Evolutionary conservation across 2,329 filamentous ascomycete species (phyloP).

Genomic region (Paecilomyces sp.): DNA sequence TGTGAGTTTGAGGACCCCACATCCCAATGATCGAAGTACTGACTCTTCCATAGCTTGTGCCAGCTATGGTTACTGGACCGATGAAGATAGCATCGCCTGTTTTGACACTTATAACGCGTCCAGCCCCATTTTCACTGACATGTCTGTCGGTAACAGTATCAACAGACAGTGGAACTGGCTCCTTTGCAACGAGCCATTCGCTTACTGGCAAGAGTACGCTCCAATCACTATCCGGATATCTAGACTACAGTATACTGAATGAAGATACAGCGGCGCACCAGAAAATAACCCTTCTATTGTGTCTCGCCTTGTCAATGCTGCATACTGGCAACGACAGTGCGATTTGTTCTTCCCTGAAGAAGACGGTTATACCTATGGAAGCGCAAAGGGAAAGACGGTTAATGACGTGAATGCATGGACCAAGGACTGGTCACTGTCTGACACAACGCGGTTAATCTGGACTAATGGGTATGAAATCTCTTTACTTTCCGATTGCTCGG

Average conservation of each 20-base stretch:
- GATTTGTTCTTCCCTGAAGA: constrained; percentile 48
- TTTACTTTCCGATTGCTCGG: not conserved
- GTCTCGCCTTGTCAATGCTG: constrained; percentile 43
- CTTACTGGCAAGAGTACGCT: constrained; percentile 48
- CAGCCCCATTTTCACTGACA: constrained; percentile 46
- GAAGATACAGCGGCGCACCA: constrained; percentile 44
- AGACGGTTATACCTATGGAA: constrained; percentile 44
- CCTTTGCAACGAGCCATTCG: constrained; percentile 57
- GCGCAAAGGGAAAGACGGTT: constrained; percentile 42
- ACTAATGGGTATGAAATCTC: constrained; percentile 42
- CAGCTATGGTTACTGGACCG: constrained; percentile 43
- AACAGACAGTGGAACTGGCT: constrained; percentile 56
- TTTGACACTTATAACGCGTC: constrained; percentile 47
- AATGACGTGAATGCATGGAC: constrained; percentile 47
- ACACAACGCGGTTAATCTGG: constrained; percentile 51
- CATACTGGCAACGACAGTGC: constrained; percentile 53
- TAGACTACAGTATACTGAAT: constrained; percentile 6
- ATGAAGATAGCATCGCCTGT: constrained; percentile 40
- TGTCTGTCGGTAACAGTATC: constrained; percentile 36
- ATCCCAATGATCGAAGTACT: not conserved
- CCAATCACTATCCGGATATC: not conserved
- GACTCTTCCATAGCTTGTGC: constrained; percentile 34
- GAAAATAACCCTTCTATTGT: constrained; percentile 39
- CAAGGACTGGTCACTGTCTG: constrained; percentile 47
- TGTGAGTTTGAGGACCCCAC: constrained; percentile 42